phyloP scores from a whole-genome alignment of 139 green algal species.

The Marvania coccoides region DNA sequence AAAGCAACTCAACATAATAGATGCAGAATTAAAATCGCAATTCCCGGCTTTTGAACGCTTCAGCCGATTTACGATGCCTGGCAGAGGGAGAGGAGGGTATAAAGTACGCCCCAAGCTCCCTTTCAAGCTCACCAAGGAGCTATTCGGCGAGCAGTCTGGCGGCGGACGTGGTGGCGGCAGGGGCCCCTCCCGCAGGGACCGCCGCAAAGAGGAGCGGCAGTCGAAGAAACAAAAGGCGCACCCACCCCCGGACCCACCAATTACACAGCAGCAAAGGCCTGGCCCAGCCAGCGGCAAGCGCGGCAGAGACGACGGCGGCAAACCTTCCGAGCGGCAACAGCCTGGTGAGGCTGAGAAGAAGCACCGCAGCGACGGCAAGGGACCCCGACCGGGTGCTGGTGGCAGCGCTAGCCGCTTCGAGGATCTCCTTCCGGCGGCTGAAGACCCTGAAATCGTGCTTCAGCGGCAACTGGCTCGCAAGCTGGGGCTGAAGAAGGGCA shows the following conservation, averaged over 20 bases:
- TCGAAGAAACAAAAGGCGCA: background rate
- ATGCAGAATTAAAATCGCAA: too few relatives aligned
- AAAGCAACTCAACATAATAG: too few relatives aligned
- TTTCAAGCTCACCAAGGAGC: constrained; percentile 19
- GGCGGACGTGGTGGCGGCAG: background rate
- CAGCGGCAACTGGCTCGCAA: constrained; percentile 36
- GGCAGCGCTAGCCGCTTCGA: background rate
- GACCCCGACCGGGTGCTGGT: background rate
- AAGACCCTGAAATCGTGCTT: constrained; percentile 24
- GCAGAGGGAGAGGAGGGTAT: background rate
- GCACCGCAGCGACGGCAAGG: background rate
- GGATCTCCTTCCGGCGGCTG: background rate
- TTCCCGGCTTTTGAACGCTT: too few relatives aligned
- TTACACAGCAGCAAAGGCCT: background rate
- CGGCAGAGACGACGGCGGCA: background rate
- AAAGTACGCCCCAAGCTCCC: constrained; percentile 9
- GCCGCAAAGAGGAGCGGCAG: constrained; percentile 9
- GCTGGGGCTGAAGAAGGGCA: constrained; percentile 39
- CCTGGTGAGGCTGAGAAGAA: constrained; percentile 12
- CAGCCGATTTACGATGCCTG: constrained; percentile 6
- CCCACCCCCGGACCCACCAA: background rate
- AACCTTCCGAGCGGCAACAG: background rate
- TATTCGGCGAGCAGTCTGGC: background rate
- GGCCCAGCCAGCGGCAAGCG: background rate
- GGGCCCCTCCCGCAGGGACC: constrained; percentile 1